Base-by-base conservation (phyloP, 169 alveolate species). In the Plasmodium reichenowi region DNA sequence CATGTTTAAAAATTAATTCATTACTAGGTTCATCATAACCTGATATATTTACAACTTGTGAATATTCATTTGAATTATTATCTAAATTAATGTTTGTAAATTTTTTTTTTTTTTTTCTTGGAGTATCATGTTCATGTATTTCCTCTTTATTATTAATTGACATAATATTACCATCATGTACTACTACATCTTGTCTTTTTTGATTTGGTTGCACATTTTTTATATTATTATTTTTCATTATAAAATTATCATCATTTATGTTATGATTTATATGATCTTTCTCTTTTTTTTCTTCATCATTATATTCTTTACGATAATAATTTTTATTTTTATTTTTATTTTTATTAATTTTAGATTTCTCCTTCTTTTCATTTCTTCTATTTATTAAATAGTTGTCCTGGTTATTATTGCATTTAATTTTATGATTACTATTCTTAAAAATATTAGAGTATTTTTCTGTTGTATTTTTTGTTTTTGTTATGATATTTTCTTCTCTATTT, bases 21-120 rank as follows among this genome's bases (percentile, higher is more conserved):
- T 70, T 70, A 50, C 78, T 70, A 7, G 78, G 78, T 9, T 70
- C 78, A 24, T 70, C 78, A 47, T 70, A 48, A 20, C 78, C 78
- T 47, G 24, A 13, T 15, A 70, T 70, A 52, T 50, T 50, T 26
- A 70, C 52, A 60, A 74, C 62, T 32, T 48, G 47, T 17, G 88
- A 45, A 29, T 54, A 47, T 10, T 47, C 74, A 22, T 24, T 52
- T 32, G 58, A 8, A 20, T 1, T 75, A 29, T 20, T 26, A 12
- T 24, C 15, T 13, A 17, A 66, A 22, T 72, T 68, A 10, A 17
- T 43, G 52, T 72, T 73, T 45, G 13, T 38, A 60, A 38, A 20
- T 20, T 20, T 20, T 38, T 15, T 9, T 29, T 20, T 54, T 13
- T 47, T 15, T 15, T 0, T 2, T 17, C 24, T 13, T 15, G 15